Conservation (phyloP, 805 yeast species). For the Wickerhamomyces chambardii region DNA sequence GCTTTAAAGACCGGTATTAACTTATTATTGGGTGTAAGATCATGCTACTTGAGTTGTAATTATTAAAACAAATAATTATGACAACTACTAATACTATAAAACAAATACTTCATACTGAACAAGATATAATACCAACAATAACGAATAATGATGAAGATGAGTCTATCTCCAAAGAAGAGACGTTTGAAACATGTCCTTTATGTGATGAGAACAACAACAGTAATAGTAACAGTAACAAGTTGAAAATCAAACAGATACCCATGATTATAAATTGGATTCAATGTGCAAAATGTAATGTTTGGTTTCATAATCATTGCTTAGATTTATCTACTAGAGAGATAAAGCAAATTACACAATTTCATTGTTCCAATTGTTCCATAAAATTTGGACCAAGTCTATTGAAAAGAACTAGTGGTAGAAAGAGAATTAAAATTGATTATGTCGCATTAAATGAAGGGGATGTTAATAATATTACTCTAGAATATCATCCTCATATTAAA, state of each 20-base stretch:
- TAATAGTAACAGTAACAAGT: no score
- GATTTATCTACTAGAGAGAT: slow-evolving; percentile 26
- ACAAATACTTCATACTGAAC: no score
- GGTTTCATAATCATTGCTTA: slow-evolving; percentile 38
- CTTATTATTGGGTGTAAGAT: no score
- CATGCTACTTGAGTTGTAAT: no score
- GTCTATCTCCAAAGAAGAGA: neutral
- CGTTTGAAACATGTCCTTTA: neutral
- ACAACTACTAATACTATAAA: no score
- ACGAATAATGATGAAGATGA: slow-evolving; percentile 2
- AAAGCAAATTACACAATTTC: slow-evolving; percentile 34
- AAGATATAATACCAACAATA: neutral
- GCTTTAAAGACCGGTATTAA: no score
- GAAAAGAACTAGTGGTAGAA: slow-evolving; percentile 47
- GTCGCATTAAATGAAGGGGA: slow-evolving; percentile 75
- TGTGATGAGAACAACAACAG: neutral
- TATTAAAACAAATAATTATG: no score
- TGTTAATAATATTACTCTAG: slow-evolving; percentile 32
- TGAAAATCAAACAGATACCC: no score
- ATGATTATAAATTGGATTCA: slow-evolving; percentile 1
- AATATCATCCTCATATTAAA: slow-evolving; percentile 50
- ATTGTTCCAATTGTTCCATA: slow-evolving; percentile 40
- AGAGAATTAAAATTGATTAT: slow-evolving; percentile 56
- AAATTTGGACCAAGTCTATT: slow-evolving; percentile 39
- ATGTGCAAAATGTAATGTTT: neutral